Evolutionary conservation across 2,329 filamentous ascomycete species (phyloP), one percentile per base, ranked within the genome.

Genomic region (Capronia americana): DNA sequence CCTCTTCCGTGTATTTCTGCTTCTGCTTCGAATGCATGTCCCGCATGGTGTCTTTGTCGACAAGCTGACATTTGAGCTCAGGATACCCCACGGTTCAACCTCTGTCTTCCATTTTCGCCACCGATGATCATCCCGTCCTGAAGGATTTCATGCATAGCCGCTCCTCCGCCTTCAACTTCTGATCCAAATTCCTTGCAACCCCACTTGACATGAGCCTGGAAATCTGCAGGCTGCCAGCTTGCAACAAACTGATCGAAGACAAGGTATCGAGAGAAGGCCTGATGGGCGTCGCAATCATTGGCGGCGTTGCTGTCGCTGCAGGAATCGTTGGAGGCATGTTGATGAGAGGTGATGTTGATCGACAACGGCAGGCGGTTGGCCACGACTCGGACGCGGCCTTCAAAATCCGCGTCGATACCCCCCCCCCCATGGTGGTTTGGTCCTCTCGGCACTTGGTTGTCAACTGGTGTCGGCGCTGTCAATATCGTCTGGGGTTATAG

Each of bases 231-330:
- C 94, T 28, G 85, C 88, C 63, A 96, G 96, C 79, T 81, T 99
- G 79, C 88, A 91, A 74, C 86, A 89, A n/a, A 54, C 82, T 98
- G 77, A 96, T 99, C 74, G 94, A 99, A 78, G 94, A 98, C 76
- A 96, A 93, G 82, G 95, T 99, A 68, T 91, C 93, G 63, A 96
- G 90, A 83, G 95, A 99, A 80, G 95, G 95, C 0, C 79, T 99
- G 69, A 86, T 98, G 82, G 95, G 95, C 53, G 93, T 97, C 64
- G 95, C 95, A 51, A 98, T 99, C 77, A 88, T 98, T 51, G 94
- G 94, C 23, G 94, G 95, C 34, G 87, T 98, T 63, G 93, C 94
- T 61, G 90, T 98, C 68, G 94, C 92, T 1, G 95, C 93, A 2
- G 95, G 94, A n/a, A 88, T 97, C 17, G 88, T 98, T 17, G 95